Percentiles rank a stretch among this genome's conserved stretches.
Conservation (phyloP, 2,329 filamentous ascomycete species). For the Acephala macrosclerotiorum region DNA sequence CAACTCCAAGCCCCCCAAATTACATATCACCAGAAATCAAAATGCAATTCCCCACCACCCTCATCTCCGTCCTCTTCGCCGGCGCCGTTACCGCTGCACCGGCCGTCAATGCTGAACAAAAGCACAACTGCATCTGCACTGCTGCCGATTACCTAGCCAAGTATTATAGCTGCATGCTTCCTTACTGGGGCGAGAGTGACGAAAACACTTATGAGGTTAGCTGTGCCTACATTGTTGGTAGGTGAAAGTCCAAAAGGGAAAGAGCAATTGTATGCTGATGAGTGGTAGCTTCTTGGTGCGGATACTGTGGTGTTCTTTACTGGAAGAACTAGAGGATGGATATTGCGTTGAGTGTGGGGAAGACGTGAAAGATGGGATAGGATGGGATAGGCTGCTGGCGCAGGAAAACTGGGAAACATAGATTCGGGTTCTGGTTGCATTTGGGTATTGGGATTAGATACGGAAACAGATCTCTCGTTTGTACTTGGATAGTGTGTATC, state of each 20-base stretch:
- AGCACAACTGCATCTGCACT: conserved; percentile 5
- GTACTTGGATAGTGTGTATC: not conserved
- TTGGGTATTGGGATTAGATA: not conserved
- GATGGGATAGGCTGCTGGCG: too few relatives aligned
- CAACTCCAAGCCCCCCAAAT: too few relatives aligned
- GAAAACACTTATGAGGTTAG: conserved; percentile 1
- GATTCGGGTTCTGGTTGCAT: not conserved
- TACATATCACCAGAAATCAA: not conserved
- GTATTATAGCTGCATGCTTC: not conserved
- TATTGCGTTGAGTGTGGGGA: too few relatives aligned
- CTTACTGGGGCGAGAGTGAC: not conserved
- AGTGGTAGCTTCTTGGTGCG: not conserved
- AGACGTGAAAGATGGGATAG: not conserved
- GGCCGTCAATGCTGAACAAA: not conserved
- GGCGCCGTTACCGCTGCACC: conserved; percentile 2
- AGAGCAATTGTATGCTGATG: not conserved
- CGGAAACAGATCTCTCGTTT: not conserved
- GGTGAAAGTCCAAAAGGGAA: not conserved
- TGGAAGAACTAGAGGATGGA: not conserved
- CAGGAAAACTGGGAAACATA: too few relatives aligned
- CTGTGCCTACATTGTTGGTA: conserved; percentile 4
- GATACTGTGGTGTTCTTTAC: conserved; percentile 9
- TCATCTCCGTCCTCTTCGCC: conserved; percentile 5
- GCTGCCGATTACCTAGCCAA: not conserved
- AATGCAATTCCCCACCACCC: conserved; percentile 2